These are phyloP conservation scores for Fusarium papillatum DNA, from an alignment of 2,329 filamentous ascomycete genomes.

Conservation along the genomic window DNA sequence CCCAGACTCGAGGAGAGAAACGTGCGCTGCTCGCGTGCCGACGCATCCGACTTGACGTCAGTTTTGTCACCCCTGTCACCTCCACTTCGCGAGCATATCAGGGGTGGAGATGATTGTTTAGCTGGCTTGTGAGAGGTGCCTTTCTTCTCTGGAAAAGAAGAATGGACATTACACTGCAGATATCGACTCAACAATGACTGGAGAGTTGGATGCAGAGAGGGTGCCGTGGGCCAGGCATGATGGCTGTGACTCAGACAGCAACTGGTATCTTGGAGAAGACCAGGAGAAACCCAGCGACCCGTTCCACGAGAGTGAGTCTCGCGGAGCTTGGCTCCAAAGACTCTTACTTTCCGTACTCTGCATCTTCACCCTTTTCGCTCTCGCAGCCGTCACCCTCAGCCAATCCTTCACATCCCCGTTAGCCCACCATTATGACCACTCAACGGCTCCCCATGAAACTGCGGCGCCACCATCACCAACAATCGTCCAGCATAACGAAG, in stretches of 20 bases:
- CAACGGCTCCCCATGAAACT: constrained; percentile 5
- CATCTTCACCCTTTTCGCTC: constrained; percentile 38
- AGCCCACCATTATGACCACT: constrained; percentile 7
- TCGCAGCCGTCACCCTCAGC: constrained; percentile 39
- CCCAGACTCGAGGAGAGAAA: background rate
- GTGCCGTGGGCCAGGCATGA: background rate
- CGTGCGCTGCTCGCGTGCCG: constrained; percentile 32
- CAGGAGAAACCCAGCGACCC: background rate
- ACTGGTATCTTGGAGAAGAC: background rate
- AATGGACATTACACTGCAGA: background rate
- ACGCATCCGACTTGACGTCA: constrained; percentile 32
- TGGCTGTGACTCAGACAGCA: background rate
- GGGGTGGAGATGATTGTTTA: background rate
- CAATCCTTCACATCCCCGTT: background rate
- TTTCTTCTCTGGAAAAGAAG: background rate
- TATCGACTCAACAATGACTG: background rate
- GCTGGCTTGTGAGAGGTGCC: background rate
- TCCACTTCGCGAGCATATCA: background rate
- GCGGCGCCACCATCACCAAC: background rate
- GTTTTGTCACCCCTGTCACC: background rate
- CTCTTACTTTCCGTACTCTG: background rate
- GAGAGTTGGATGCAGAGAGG: background rate
- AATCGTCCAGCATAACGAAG: constrained; percentile 42
- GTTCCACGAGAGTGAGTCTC: background rate
- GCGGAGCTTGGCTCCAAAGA: background rate